Percentiles rank a stretch among this genome's conserved stretches.
phyloP scores from a whole-genome alignment of 2,329 filamentous ascomycete genomes.

The Blumeria hordei region DNA sequence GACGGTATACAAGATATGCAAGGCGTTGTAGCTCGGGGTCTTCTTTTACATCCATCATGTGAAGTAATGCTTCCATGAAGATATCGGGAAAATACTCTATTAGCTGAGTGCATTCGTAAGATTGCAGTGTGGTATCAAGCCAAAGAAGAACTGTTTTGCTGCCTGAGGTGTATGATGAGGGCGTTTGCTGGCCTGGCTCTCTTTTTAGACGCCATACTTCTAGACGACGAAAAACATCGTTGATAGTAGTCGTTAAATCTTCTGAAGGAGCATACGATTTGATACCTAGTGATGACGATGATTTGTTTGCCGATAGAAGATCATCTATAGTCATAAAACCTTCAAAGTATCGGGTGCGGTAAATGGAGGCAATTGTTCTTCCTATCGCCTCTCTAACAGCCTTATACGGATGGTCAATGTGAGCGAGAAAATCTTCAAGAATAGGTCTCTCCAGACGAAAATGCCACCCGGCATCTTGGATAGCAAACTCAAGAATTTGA shows the following conservation, averaged over 20 bases:
- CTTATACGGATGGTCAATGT: slow-evolving; percentile 95
- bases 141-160: slow-evolving; percentile 90
- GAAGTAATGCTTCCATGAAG: slow-evolving; percentile 77
- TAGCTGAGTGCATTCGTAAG: slow-evolving; percentile 77
- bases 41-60: slow-evolving; percentile 99
- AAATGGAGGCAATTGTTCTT: slow-evolving; percentile 65
- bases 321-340: slow-evolving; percentile 60
- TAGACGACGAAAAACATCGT: slow-evolving; percentile 51
- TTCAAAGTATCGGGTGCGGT: slow-evolving; percentile 80
- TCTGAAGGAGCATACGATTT: slow-evolving; percentile 59
- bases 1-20: slow-evolving; percentile 90
- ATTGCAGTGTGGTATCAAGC: slow-evolving; percentile 78
- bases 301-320: slow-evolving; percentile 56
- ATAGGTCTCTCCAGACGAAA: slow-evolving; percentile 81
- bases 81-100: slow-evolving; percentile 73
- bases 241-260: slow-evolving; percentile 49
- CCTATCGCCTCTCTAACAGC: slow-evolving; percentile 89
- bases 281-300: slow-evolving; percentile 57
- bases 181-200: slow-evolving; percentile 69
- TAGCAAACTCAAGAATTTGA: slow-evolving; percentile 65
- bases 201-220: slow-evolving; percentile 75
- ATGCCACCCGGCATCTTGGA: slow-evolving; percentile 83
- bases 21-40: slow-evolving; percentile 85
- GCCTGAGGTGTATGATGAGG: slow-evolving; percentile 81
- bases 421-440: slow-evolving; percentile 63